Base-by-base conservation (phyloP, 768 basidiomycete species). In the Rhizopogon rudus region DNA sequence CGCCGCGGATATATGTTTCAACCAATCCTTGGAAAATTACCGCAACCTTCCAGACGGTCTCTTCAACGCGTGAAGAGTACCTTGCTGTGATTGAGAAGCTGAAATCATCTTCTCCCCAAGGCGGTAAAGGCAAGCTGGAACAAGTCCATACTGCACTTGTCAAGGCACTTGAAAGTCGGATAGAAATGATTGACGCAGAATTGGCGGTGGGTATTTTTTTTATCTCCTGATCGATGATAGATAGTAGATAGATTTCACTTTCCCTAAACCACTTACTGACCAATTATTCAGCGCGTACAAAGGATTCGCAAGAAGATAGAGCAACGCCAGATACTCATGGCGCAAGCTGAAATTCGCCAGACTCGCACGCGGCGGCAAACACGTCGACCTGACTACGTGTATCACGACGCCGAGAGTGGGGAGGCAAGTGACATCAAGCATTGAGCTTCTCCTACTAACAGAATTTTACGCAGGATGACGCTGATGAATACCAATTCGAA, bases 11-110 rank as follows among this genome's bases (percentile, higher is more conserved):
- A 51, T 94, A 91, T 65, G 73, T 81, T 40, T 93, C 91, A 35
- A 89, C 88, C 13, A 94, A 94, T 69, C 92, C 92, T 20, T 94
- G 90, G 91, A 94, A 93, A 74, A 85, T 86, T 42, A 82, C 85
- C 8, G 85, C 89, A 33, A 86, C 86, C 14, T 88, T 93, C 63
- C 78, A 84, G 61, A 77, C 85, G 10, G 71, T 87, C 51, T 81
- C 88, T 13, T 86, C 87, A 3, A 86, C 88, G 13, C 78, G 79
- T 44, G 84, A 84, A 49, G 89, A 93, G 65, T 93, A 92, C 63
- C 53, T 83, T n/a, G 74, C 73, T 5, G 66, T 82, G 43, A 76
- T 92, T 54, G 83, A 84, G 59, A 74, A 76, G 46, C 67, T 93
- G 60, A 87, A 87, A 65, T 67, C 63, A 20, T 68, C 66, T 12